Percentiles rank a stretch among this genome's conserved stretches.
phyloP scores from a whole-genome alignment of 1,139 yeast species.

The Scheffersomyces quercinus region DNA sequence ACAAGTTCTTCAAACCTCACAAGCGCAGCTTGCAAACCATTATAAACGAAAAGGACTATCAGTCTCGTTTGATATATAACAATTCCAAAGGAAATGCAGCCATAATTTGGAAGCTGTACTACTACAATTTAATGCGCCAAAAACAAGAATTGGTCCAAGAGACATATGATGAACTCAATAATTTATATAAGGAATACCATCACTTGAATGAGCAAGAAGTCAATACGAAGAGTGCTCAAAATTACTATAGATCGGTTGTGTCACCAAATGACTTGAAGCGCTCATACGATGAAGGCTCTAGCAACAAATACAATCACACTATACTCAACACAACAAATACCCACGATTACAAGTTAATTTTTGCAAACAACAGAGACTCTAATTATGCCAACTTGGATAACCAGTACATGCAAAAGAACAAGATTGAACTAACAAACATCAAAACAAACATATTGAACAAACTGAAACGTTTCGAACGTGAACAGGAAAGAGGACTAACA shows the following conservation, averaged over 20 bases:
- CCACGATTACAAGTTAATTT: slow-evolving; percentile 3
- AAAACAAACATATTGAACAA: slow-evolving; percentile 14
- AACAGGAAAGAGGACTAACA: slow-evolving; percentile 4
- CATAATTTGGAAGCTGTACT: slow-evolving; percentile 38
- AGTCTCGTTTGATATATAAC: slow-evolving; percentile 22
- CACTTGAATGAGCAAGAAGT: slow-evolving; percentile 17
- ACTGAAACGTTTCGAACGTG: slow-evolving; percentile 6
- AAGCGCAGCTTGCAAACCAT: slow-evolving; percentile 25
- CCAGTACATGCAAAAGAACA: slow-evolving; percentile 26
- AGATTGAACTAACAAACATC: slow-evolving; percentile 35
- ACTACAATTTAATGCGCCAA: slow-evolving; percentile 21
- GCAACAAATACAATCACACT: background rate
- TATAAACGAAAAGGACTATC: slow-evolving; percentile 33
- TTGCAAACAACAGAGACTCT: slow-evolving; percentile 26
- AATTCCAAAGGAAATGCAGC: slow-evolving; percentile 27
- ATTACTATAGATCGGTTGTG: slow-evolving; percentile 35
- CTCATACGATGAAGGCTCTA: slow-evolving; percentile 5
- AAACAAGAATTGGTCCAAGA: slow-evolving; percentile 25
- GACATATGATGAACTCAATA: slow-evolving; percentile 24
- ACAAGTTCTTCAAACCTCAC: slow-evolving; percentile 25
- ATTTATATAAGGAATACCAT: slow-evolving; percentile 28
- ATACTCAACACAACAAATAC: slow-evolving; percentile 7
- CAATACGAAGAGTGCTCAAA: slow-evolving; percentile 15
- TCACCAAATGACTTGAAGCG: slow-evolving; percentile 18
- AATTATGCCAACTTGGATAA: slow-evolving; percentile 25